Conservation (phyloP, 2,329 filamentous ascomycete genomes). For the Hymenotorrendiella dingleyae region DNA sequence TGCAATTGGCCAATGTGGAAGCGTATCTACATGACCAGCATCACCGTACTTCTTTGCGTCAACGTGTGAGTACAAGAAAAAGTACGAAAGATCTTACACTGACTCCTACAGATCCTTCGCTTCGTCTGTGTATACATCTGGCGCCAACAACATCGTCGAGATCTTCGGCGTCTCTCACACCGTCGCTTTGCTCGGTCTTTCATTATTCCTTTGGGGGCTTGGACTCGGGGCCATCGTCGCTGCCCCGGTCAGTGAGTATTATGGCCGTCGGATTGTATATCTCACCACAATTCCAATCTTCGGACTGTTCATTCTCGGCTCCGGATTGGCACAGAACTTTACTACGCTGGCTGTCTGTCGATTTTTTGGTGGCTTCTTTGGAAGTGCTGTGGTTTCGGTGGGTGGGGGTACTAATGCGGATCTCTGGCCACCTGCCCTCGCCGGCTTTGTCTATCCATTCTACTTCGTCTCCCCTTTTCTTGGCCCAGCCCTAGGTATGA, state of each 20-base stretch:
- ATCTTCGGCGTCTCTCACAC: constrained; percentile 51
- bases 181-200: constrained; percentile 49
- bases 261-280: constrained; percentile 51
- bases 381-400: constrained; percentile 9
- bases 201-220: constrained; percentile 53
- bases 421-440: constrained; percentile 12
- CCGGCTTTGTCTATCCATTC: constrained; percentile 10
- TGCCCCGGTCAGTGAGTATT: constrained; percentile 52
- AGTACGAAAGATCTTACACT: no score
- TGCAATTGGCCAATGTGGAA: no score
- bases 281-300: constrained; percentile 40
- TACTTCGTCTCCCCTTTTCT: no score
- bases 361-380: constrained; percentile 49
- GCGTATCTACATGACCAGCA: no score
- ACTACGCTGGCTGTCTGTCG: constrained; percentile 46
- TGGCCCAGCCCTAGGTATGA: constrained; percentile 15
- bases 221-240: constrained; percentile 53
- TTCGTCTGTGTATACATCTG: constrained; percentile 41
- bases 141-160: constrained; percentile 38
- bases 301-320: constrained; percentile 50
- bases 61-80: no score
- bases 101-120: constrained; percentile 2
- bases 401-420: constrained; percentile 14
- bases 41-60: no score
- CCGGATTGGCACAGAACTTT: constrained; percentile 45